These are phyloP conservation scores for Scortechinia acanthostroma DNA, from an alignment of 2,329 filamentous ascomycete genomes.

Conservation along the genomic window DNA sequence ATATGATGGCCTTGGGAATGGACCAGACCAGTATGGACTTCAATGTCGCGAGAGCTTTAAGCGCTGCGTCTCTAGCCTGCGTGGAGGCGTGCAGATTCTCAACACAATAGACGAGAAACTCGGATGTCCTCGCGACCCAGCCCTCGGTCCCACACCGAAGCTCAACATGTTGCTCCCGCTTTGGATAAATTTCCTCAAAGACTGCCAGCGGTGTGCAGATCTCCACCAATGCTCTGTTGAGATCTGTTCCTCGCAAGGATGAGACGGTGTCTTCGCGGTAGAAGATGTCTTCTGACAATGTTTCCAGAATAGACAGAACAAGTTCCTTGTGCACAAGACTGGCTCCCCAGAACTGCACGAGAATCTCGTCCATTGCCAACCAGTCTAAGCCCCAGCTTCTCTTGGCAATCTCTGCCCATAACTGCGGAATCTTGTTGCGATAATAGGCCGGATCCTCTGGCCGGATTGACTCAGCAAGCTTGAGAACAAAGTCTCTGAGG, in stretches of 20 bases:
- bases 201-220: conserved; percentile 79
- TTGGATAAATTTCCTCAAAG: conserved; percentile 69
- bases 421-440: conserved; percentile 84
- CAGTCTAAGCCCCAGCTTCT: conserved; percentile 86
- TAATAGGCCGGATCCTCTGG: conserved; percentile 73
- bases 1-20: conserved; percentile 72
- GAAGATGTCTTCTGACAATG: conserved; percentile 88
- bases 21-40: conserved; percentile 80
- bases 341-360: conserved; percentile 73
- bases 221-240: conserved; percentile 86
- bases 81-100: conserved; percentile 57
- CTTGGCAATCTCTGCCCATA: conserved; percentile 94
- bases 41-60: conserved; percentile 72
- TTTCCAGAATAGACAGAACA: conserved; percentile 82
- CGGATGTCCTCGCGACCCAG: conserved; percentile 74
- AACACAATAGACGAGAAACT: conserved; percentile 69
- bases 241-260: conserved; percentile 71
- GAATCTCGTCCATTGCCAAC: conserved; percentile 84
- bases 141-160: conserved; percentile 76
- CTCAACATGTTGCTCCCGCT: conserved; percentile 58
- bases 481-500: conserved; percentile 70
- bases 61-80: conserved; percentile 61
- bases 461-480: conserved; percentile 67
- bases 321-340: conserved; percentile 70
- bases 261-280: conserved; percentile 82